Evolutionary conservation across 495 filamentous ascomycete genomes (phyloP), one percentile per base, ranked within the genome.

Genomic region (Tuber magnatum): DNA sequence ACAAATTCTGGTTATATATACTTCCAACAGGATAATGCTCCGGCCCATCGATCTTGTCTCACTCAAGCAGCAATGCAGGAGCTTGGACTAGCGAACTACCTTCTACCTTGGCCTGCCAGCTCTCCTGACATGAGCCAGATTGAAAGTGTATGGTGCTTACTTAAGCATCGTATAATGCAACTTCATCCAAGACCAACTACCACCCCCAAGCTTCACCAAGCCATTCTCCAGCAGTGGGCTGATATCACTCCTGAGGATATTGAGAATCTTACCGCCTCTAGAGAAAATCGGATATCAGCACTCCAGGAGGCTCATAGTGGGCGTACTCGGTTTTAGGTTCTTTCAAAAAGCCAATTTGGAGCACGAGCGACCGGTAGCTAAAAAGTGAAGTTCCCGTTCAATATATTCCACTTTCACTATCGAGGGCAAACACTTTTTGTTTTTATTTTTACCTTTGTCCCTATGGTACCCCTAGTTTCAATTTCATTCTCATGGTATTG

Each of bases 81-180:
- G 40, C 61, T 76, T 28, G 42, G 65, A 28, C 43, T 74, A 9
- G 22, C 18, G 6, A 9, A 68, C 22, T 72, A 69, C 41, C 56
- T 73, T 35, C 40, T 73, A 5, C 44, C 42, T 20, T 76, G 70
- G 74, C 73, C 74, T 35, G 42, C 76, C 20, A 35, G 39, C 8
- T 68, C 69, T 14, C 76, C 71, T 2, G 74, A 73, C 32, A 61
- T 78, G 38, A 78, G 75, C 65, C 51, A 35, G 0, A 78, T 78
- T 10, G 65, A 78, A 41, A 43, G 56, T 70, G 16, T 78, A 1
- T 78, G 61, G 73, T 69, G 65, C 20, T 28, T 78, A 2, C 6
- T 76, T 14, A 76, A 78, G 70, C 4, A 44, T 1, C 22, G 28
- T 3, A 46, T 78, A 2, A 42, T 73, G 2, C 24, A 28, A 3